Conservation (phyloP, 306 rosid genomes). For the Cucurbita argyrosperma region DNA sequence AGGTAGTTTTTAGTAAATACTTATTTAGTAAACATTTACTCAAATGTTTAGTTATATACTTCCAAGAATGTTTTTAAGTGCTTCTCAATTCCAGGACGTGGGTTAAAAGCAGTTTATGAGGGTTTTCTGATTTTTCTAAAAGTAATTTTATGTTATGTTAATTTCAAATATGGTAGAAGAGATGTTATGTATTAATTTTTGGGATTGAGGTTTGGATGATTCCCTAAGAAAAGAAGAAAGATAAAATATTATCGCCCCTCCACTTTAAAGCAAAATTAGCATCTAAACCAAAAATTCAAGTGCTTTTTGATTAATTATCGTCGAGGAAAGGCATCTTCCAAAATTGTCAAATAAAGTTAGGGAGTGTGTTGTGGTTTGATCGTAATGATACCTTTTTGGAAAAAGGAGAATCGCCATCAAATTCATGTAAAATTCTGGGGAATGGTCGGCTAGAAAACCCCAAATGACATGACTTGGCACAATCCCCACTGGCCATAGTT, state of each 20-base stretch:
- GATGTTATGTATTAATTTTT: background rate
- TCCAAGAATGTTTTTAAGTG: background rate
- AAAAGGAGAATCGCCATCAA: background rate
- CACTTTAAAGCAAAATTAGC: conserved; percentile 6
- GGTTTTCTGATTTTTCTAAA: background rate
- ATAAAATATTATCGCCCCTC: conserved; percentile 8
- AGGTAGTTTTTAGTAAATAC: background rate
- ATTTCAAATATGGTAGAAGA: background rate
- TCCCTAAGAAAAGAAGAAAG: background rate
- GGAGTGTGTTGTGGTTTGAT: background rate
- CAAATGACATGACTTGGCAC: conserved; percentile 7
- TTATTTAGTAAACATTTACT: background rate
- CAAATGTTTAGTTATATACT: background rate
- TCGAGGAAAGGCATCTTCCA: background rate
- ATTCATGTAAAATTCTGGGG: background rate
- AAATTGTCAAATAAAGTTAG: background rate
- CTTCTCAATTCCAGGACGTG: background rate
- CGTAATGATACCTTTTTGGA: background rate
- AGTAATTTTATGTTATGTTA: background rate
- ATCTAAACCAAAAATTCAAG: background rate
- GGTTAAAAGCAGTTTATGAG: background rate
- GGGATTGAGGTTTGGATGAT: background rate
- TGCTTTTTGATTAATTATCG: background rate
- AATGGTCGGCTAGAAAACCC: conserved; percentile 5
- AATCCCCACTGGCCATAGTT: background rate